Percentiles rank a stretch among this genome's conserved stretches.
These are phyloP conservation scores for Hippophae rhamnoides DNA, from an alignment of 306 rosid genomes.

Conservation along the genomic window DNA sequence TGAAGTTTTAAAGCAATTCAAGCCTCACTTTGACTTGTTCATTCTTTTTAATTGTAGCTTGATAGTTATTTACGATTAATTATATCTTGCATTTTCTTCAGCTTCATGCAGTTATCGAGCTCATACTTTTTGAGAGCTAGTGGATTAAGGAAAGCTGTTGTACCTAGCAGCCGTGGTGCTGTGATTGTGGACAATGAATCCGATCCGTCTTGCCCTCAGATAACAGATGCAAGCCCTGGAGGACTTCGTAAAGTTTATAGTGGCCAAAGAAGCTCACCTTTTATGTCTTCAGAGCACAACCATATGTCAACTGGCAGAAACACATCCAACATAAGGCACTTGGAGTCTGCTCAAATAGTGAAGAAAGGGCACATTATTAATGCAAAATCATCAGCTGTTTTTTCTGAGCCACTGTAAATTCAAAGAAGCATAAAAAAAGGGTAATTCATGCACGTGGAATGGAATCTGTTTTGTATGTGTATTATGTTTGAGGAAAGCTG, in stretches of 20 bases:
- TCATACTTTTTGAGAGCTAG: conserved; percentile 49
- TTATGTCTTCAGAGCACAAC: conserved; percentile 62
- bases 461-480: conserved; percentile 32
- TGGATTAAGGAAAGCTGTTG: conserved; percentile 65
- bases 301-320: conserved; percentile 58
- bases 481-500: conserved; percentile 43
- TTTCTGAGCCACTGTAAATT: conserved; percentile 36
- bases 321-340: conserved; percentile 46
- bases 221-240: conserved; percentile 40
- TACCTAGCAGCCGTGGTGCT: conserved; percentile 68
- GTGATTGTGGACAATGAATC: conserved; percentile 43
- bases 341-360: conserved; percentile 68
- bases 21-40: too few relatives aligned
- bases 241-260: conserved; percentile 40
- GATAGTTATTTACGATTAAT: background rate
- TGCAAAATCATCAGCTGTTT: conserved; percentile 31
- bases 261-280: conserved; percentile 58
- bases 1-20: too few relatives aligned
- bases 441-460: conserved; percentile 20
- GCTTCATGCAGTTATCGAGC: conserved; percentile 44
- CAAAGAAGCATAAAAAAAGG: conserved; percentile 7
- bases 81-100: background rate
- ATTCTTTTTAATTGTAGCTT: background rate
- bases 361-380: conserved; percentile 79
- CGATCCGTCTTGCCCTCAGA: conserved; percentile 40